Evolutionary conservation across 2,329 filamentous ascomycete species (phyloP).

Genomic region (Pseudogymnoascus sp.): DNA sequence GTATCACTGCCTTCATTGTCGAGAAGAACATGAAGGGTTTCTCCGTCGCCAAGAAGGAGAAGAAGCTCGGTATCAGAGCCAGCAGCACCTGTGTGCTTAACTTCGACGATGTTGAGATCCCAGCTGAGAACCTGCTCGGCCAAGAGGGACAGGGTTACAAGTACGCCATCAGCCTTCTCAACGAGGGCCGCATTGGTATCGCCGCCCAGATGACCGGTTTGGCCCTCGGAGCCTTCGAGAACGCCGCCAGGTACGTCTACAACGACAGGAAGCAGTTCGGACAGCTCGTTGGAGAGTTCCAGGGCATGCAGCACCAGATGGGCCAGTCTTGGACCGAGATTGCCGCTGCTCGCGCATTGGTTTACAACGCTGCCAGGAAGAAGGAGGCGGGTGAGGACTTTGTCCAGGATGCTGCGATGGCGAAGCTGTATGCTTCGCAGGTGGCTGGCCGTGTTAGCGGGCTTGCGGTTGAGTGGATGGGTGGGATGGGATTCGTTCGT

Average conservation of each 20-base stretch:
- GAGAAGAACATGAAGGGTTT: constrained; percentile 88
- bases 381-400: constrained; percentile 97
- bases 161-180: constrained; percentile 88
- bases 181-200: constrained; percentile 96
- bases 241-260: constrained; percentile 91
- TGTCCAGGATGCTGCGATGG: constrained; percentile 94
- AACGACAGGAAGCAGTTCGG: constrained; percentile 98
- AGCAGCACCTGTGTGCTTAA: constrained; percentile 95
- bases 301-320: constrained; percentile 98
- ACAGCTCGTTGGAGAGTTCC: constrained; percentile 87
- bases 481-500: constrained; percentile 95
- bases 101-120: constrained; percentile 92
- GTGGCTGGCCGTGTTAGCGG: constrained; percentile 82
- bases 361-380: constrained; percentile 94
- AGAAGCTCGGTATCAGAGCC: constrained; percentile 95
- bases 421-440: constrained; percentile 90
- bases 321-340: constrained; percentile 96
- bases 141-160: constrained; percentile 92
- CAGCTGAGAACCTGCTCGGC: constrained; percentile 80
- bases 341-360: constrained; percentile 77
- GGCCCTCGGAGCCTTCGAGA: constrained; percentile 89
- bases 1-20: constrained; percentile 91
- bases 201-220: constrained; percentile 98
- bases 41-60: constrained; percentile 97
- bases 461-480: constrained; percentile 96